Evolutionary conservation across 768 basidiomycete genomes (phyloP).

Genomic region (Boletus pseudo-olivaceus): DNA sequence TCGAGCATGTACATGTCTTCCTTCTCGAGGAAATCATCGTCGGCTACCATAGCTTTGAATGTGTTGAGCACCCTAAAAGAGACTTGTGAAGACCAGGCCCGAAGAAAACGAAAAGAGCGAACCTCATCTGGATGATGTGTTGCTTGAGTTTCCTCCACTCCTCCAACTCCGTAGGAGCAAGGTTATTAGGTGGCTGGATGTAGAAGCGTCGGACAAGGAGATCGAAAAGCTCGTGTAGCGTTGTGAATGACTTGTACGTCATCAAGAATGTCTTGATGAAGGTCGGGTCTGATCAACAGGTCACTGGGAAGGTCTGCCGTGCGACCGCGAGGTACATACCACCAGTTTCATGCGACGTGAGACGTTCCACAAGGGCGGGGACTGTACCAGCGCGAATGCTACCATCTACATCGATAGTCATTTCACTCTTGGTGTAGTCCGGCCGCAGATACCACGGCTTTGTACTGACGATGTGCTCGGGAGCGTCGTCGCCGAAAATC

Average conservation of each 20-base stretch:
- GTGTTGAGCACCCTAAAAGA: conserved; percentile 72
- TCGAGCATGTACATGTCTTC: conserved; percentile 82
- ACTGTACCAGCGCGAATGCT: conserved; percentile 85
- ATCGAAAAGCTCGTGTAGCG: conserved; percentile 77
- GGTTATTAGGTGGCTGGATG: conserved; percentile 66
- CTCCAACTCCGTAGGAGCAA: conserved; percentile 57
- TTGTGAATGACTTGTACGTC: conserved; percentile 94
- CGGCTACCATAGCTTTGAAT: conserved; percentile 83
- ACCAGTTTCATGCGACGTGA: conserved; percentile 87
- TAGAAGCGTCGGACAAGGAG: conserved; percentile 77
- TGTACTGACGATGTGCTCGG: conserved; percentile 42
- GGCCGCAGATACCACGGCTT: conserved; percentile 85
- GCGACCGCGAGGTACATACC: conserved; percentile 47
- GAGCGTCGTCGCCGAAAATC: conserved; percentile 61
- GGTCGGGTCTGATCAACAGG: conserved; percentile 51
- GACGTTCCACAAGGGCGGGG: conserved; percentile 77
- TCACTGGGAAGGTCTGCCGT: conserved; percentile 1
- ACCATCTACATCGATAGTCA: conserved; percentile 82
- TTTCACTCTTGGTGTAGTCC: conserved; percentile 75
- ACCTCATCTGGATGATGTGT: conserved; percentile 85
- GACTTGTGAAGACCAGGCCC: conserved; percentile 1
- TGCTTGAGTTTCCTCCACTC: conserved; percentile 88
- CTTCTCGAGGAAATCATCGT: conserved; percentile 79
- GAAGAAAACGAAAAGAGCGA: conserved; percentile 23
- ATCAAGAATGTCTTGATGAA: conserved; percentile 90